Conservation (phyloP, 2,329 filamentous ascomycete species). For the Grosmannia serpens region DNA sequence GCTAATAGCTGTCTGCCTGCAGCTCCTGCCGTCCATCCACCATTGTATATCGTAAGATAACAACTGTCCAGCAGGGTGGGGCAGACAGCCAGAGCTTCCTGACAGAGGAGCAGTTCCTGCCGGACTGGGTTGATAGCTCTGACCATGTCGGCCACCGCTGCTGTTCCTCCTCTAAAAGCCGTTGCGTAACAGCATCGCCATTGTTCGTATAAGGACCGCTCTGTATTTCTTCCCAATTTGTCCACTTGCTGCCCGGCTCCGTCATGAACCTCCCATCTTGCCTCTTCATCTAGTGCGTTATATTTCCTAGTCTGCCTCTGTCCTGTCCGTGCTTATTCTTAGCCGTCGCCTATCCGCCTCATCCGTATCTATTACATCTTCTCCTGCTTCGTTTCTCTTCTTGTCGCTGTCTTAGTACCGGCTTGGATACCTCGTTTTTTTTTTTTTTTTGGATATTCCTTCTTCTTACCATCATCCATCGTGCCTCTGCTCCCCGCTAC, state of each 20-base stretch:
- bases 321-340: neutral
- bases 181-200: neutral
- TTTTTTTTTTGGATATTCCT: neutral
- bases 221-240: neutral
- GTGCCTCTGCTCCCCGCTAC: neutral
- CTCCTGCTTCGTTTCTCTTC: neutral
- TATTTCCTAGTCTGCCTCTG: neutral
- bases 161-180: neutral
- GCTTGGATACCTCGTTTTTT: too few relatives aligned
- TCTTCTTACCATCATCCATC: neutral
- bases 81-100: neutral
- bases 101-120: neutral
- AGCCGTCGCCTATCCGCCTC: neutral
- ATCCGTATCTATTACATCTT: neutral
- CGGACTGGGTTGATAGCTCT: neutral
- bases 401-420: neutral
- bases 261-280: neutral
- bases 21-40: neutral
- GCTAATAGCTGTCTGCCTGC: neutral
- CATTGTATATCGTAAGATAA: neutral
- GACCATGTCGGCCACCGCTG: neutral
- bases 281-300: neutral
- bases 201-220: neutral
- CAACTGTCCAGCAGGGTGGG: neutral
- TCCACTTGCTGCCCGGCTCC: neutral